Percentiles rank a stretch among this genome's conserved stretches.
These are phyloP conservation scores for Penicillium lividum DNA, from an alignment of 495 filamentous ascomycete genomes.

Conservation along the genomic window DNA sequence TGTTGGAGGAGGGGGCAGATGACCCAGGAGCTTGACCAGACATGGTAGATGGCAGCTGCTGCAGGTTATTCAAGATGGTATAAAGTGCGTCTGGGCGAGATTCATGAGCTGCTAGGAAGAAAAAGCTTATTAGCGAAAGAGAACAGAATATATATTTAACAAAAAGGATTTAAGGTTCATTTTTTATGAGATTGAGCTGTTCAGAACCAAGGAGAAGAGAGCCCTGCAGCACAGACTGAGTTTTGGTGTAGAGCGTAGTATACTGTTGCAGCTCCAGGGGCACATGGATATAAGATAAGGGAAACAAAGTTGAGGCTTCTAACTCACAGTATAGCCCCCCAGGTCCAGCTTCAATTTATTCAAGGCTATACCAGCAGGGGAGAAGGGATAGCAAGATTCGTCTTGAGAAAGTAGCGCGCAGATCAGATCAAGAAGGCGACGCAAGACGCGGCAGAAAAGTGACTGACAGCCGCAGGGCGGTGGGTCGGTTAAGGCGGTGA, in stretches of 20 bases:
- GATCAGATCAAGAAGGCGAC: not conserved
- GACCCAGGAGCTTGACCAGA: constrained; percentile 40
- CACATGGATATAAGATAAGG: not conserved
- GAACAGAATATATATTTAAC: not conserved
- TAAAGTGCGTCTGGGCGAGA: not conserved
- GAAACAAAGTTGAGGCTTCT: not conserved
- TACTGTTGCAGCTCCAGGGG: not conserved
- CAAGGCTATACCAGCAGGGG: not conserved
- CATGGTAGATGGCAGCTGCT: constrained; percentile 23
- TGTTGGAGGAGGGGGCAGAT: constrained; percentile 44
- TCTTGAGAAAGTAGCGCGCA: not conserved
- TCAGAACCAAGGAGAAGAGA: not conserved
- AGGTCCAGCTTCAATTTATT: not conserved
- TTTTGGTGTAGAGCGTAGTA: not conserved
- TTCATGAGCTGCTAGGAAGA: not conserved
- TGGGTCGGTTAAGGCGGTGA: constrained; percentile 23
- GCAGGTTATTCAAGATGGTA: not conserved
- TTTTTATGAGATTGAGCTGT: not conserved
- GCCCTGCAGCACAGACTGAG: not conserved
- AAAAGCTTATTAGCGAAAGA: not conserved
- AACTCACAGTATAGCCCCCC: not conserved
- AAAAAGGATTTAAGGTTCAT: not conserved
- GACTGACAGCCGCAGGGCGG: constrained; percentile 21
- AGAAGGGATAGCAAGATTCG: not conserved
- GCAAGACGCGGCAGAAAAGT: constrained; percentile 21